Evolutionary conservation across 1,284 basidiomycete species (phyloP).

Genomic region (Phenoliferia sp.): DNA sequence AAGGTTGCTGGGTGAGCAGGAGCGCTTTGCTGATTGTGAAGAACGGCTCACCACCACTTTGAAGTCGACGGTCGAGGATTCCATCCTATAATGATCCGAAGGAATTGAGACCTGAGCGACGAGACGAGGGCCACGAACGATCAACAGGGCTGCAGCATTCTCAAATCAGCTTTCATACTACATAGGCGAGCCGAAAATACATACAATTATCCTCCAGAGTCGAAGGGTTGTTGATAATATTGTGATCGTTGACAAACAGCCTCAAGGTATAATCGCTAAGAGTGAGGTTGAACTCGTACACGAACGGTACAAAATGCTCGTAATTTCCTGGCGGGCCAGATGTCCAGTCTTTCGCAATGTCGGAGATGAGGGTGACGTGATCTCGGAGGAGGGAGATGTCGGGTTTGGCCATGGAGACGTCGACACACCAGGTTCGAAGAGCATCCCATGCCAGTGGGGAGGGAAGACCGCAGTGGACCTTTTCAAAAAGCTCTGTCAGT

Average conservation of each 20-base stretch:
- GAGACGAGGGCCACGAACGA: constrained; percentile 57
- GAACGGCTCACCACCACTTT: constrained; percentile 46
- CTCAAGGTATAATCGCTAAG: constrained; percentile 71
- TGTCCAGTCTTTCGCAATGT: constrained; percentile 82
- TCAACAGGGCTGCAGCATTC: constrained; percentile 59
- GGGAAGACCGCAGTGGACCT: constrained; percentile 47
- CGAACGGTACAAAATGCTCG: constrained; percentile 73
- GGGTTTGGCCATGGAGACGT: constrained; percentile 64
- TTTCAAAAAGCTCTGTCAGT: constrained; percentile 20
- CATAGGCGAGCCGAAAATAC: neutral
- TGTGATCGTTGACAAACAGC: constrained; percentile 87
- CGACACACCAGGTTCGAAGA: constrained; percentile 69
- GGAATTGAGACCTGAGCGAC: constrained; percentile 57
- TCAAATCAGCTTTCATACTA: constrained; percentile 4
- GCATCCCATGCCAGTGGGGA: constrained; percentile 49
- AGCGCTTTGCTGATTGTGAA: neutral
- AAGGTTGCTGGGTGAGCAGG: neutral
- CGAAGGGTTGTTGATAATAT: constrained; percentile 83
- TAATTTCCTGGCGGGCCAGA: constrained; percentile 72
- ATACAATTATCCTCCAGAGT: constrained; percentile 65
- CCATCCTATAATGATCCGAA: constrained; percentile 66
- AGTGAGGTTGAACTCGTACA: constrained; percentile 65
- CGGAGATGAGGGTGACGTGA: constrained; percentile 85
- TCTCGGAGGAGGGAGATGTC: constrained; percentile 74
- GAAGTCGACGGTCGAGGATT: constrained; percentile 64